Evolutionary conservation across 179 eudicot species (phyloP), one percentile per base, ranked within the genome.

Genomic region (Dionaea muscipula): DNA sequence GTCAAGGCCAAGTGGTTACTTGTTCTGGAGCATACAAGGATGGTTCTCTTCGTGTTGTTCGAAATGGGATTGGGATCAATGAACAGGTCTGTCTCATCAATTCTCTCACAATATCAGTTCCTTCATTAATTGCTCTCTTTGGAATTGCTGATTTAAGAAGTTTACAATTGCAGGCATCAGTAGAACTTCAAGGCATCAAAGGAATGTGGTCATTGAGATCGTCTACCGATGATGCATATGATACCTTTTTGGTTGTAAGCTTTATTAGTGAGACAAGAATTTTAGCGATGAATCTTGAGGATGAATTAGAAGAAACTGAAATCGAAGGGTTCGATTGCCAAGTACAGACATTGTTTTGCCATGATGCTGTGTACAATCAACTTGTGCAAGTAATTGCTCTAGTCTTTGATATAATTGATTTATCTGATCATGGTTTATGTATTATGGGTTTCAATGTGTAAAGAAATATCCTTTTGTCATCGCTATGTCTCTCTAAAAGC

Each of bases 21-120:
- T 91, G 98, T 75, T 91, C 98, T 59, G 98, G 98, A 48, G 98
- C 98, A 61, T 91, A 80, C 62, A 91, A 91, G 70, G 98, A 91
- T 65, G 98, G 98, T 57, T 87, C 98, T 60, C 88, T 91, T 62
- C 98, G 98, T 52, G 78, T 91, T 51, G 89, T 91, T 47, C 94
- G 98, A 36, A 91, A 91, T 71, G 96, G 98, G 47, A 91, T 91
- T 37, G 98, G 98, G 47, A 91, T 87, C 55, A 91, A 91, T 66
- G 98, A 91, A 64, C 98, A 91, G 93, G 98, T 87, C 45, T 61
- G 41, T 26, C 41, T 31, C 59, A 28, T 41, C 33, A 6, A 25
- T 56, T 69, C 26, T 46, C 16, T 37, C 8, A 8, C 17, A 41
- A 16, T 7, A 24, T 23, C 8, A 16, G 20, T 35, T 62, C 17